These are phyloP conservation scores for Neopestalotiopsis rosae DNA, from an alignment of 2,329 filamentous ascomycete species.

Conservation along the genomic window DNA sequence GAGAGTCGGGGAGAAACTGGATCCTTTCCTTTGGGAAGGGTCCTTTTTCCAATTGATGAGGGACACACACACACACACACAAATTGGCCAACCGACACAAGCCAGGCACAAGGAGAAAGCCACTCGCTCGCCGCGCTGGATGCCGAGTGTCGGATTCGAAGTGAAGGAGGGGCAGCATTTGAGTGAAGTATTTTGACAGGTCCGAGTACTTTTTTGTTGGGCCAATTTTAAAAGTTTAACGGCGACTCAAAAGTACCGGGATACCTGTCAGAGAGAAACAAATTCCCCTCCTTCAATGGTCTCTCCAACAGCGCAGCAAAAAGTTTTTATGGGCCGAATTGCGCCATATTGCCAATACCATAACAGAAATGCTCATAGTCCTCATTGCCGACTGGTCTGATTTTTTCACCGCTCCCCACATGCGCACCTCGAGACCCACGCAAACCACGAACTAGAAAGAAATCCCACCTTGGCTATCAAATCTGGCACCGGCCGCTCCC, in stretches of 20 bases:
- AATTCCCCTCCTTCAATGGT: background rate
- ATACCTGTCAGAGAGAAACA: background rate
- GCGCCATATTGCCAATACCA: slow-evolving; percentile 10
- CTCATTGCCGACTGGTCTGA: background rate
- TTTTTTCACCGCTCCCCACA: slow-evolving; percentile 14
- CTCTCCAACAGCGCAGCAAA: background rate
- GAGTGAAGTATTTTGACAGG: background rate
- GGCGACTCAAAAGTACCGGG: background rate
- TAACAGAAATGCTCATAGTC: background rate
- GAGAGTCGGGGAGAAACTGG: slow-evolving; percentile 1
- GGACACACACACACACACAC: slow-evolving; percentile 8
- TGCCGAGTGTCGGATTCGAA: slow-evolving; percentile 13
- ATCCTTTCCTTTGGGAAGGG: background rate
- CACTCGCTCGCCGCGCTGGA: background rate
- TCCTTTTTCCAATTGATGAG: slow-evolving; percentile 10
- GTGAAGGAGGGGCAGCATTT: background rate
- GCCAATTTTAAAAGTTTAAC: background rate
- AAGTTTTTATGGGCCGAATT: slow-evolving; percentile 19
- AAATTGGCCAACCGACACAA: background rate
- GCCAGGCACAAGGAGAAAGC: background rate
- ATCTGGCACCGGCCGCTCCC: background rate
- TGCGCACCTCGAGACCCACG: background rate
- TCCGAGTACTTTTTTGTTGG: background rate
- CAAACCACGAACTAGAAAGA: background rate
- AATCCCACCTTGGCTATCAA: background rate